phyloP scores from a whole-genome alignment of 768 basidiomycete genomes.

The Agrocybe praecox region DNA sequence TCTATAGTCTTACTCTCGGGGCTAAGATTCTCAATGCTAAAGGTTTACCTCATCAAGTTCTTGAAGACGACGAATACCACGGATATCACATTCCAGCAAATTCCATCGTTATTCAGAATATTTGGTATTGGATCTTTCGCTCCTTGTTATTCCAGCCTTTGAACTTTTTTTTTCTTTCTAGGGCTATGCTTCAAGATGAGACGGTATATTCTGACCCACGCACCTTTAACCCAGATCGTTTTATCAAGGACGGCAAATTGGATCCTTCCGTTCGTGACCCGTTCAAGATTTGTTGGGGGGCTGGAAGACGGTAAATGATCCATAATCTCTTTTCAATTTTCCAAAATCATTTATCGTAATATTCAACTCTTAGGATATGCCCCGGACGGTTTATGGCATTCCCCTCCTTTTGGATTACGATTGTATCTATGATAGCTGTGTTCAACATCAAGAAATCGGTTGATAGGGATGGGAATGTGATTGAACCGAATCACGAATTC shows the following conservation, averaged over 20 bases:
- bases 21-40: not conserved
- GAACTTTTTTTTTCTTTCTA: conserved; percentile 18
- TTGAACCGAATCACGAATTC: conserved; percentile 18
- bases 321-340: not conserved
- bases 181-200: conserved; percentile 46
- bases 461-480: conserved; percentile 15
- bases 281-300: conserved; percentile 29
- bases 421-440: conserved; percentile 24
- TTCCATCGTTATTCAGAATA: conserved; percentile 31
- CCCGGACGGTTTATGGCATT: conserved; percentile 24
- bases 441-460: conserved; percentile 24
- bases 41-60: conserved; percentile 23
- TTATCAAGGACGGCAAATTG: conserved; percentile 29
- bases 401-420: conserved; percentile 21
- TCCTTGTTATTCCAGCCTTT: not conserved
- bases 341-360: not conserved
- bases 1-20: not conserved
- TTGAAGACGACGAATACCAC: conserved; percentile 28
- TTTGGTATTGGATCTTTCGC: conserved; percentile 30
- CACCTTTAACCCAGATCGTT: conserved; percentile 44
- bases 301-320: conserved; percentile 27
- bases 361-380: conserved; percentile 17
- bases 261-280: conserved; percentile 28
- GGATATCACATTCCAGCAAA: conserved; percentile 33
- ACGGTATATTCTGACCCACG: conserved; percentile 39